Evolutionary conservation across 2,329 filamentous ascomycete species (phyloP).

Genomic region (Fusarium aywerte): DNA sequence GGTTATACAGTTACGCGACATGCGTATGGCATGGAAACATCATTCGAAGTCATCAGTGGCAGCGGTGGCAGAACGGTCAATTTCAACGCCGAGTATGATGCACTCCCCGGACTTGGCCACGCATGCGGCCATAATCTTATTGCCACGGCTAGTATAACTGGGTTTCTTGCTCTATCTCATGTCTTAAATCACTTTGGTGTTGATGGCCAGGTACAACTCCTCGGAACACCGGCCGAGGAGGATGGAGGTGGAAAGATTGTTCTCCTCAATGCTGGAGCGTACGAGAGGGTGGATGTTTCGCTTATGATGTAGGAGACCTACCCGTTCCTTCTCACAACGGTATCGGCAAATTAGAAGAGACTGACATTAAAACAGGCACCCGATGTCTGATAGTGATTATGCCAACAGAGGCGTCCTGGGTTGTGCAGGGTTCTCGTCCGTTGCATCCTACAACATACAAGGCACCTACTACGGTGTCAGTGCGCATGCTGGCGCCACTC

Average conservation of each 20-base stretch:
- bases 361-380: constrained; percentile 1
- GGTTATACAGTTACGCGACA: neutral
- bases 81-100: constrained; percentile 26
- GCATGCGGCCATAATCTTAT: constrained; percentile 24
- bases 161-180: neutral
- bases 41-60: constrained; percentile 7
- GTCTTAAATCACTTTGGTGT: neutral
- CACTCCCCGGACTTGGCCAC: constrained; percentile 14
- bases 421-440: neutral
- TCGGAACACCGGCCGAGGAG: constrained; percentile 19
- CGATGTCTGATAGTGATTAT: constrained; percentile 5
- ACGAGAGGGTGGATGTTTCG: neutral
- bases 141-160: constrained; percentile 4
- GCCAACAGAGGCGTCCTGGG: neutral
- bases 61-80: constrained; percentile 4
- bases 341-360: neutral
- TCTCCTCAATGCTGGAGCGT: constrained; percentile 13
- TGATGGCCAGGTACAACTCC: neutral
- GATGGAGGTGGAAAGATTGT: constrained; percentile 13
- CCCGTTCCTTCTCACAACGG: neutral
- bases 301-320: constrained; percentile 1
- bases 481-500: constrained; percentile 13
- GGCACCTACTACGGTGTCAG: neutral
- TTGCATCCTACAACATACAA: neutral
- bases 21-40: constrained; percentile 2